These are phyloP conservation scores for Annulohypoxylon moriforme DNA, from an alignment of 495 filamentous ascomycete genomes.

Conservation along the genomic window DNA sequence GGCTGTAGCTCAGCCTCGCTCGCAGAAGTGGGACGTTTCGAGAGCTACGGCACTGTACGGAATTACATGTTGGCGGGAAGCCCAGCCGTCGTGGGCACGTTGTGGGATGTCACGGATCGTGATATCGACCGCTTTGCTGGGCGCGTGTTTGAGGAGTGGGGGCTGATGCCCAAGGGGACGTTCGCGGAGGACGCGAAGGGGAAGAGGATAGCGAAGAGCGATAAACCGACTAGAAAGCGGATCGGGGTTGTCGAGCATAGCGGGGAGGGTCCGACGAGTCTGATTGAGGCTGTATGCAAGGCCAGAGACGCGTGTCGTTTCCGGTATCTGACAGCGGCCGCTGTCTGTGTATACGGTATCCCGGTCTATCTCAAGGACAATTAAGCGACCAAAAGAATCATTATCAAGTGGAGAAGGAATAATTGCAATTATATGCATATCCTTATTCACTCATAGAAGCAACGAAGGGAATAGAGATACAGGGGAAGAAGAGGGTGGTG, in stretches of 20 bases:
- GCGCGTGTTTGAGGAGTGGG: slow-evolving; percentile 84
- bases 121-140: slow-evolving; percentile 94
- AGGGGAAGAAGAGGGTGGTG: neutral
- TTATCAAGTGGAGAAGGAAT: no score
- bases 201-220: slow-evolving; percentile 22
- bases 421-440: no score
- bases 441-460: neutral
- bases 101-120: slow-evolving; percentile 98
- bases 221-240: slow-evolving; percentile 5
- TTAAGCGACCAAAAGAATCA: no score
- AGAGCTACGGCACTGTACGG: slow-evolving; percentile 87
- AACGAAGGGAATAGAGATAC: neutral
- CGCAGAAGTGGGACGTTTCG: slow-evolving; percentile 85
- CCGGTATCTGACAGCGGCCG: slow-evolving; percentile 90
- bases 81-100: slow-evolving; percentile 84
- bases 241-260: neutral
- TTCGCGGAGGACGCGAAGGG: slow-evolving; percentile 46
- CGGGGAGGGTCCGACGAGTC: slow-evolving; percentile 48
- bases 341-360: slow-evolving; percentile 93
- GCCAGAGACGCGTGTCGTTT: slow-evolving; percentile 81
- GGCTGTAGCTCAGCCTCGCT: slow-evolving; percentile 86
- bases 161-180: slow-evolving; percentile 65
- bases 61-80: slow-evolving; percentile 89
- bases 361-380: slow-evolving; percentile 77
- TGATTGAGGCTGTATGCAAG: slow-evolving; percentile 83